Evolutionary conservation across 257 asterid species (phyloP), one percentile per base, ranked within the genome.

Genomic region (Solanum paucissectum): DNA sequence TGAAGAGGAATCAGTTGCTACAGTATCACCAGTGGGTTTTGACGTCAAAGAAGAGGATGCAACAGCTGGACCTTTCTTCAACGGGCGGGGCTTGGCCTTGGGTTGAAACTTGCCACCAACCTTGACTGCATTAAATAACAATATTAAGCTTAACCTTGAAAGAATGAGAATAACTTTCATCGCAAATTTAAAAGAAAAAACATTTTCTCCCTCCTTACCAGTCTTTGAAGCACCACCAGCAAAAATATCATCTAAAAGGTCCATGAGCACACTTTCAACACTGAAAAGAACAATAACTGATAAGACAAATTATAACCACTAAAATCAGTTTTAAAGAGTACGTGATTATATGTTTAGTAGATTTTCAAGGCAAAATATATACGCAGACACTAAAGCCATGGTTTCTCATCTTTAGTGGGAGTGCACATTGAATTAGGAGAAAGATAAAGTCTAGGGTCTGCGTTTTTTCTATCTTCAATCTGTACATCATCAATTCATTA

Each of bases 91-190:
- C 87, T 94, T 96, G 3, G 91, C 87, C 89, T 92, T 96, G 38
- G 98, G 98, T 88, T 91, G 94, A 91, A 94, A 95, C 88, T 91
- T 94, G 73, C 94, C 91, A 6, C 87, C 92, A 46, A 90, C 91
- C 90, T 93, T 89, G 55, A 90, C 98, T 94, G 95, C 86, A 85
- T 46, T 21, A 83, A 12, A 87, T 40, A 49, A 27, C 36, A 58
- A 60, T 69, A 86, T 46, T 88, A 72, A 34, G 83, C 44, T 37
- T 29, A 52, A 36, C 81, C 87, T 37, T 74, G 72, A 42, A 16
- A 79, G 29, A 82, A 49, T 9, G 27, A 49, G 6, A 52, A 81
- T 33, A 83, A 66, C 64, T 55, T n/a, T 36, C 29, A 49, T 74
- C 49, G 34, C 27, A 81, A 58, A 66, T 44, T 12, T 64, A 23